A percentile compares a stretch with the other conserved stretches of the same genome.
phyloP scores from a whole-genome alignment of 352 stramenopile genomes.

The Phytophthora ramorum region DNA sequence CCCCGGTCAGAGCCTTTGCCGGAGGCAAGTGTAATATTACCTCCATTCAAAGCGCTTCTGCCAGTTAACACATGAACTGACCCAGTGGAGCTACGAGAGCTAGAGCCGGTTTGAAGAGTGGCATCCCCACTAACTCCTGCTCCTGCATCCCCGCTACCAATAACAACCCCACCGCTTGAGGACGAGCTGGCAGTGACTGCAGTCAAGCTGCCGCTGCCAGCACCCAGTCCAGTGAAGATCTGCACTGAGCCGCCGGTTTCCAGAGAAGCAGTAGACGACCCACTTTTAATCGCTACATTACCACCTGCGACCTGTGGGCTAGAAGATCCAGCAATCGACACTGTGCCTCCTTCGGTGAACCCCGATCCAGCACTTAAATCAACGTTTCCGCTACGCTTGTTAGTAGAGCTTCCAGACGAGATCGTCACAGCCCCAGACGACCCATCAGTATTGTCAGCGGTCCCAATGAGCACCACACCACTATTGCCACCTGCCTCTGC shows the following conservation, averaged over 20 bases:
- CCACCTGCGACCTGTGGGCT: constrained; percentile 25
- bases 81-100: constrained; percentile 23
- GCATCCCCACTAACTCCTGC: constrained; percentile 32
- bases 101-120: constrained; percentile 37
- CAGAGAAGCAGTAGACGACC: constrained; percentile 22
- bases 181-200: constrained; percentile 20
- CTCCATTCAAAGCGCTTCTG: constrained; percentile 21
- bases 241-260: constrained; percentile 23
- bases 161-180: constrained; percentile 25
- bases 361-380: constrained; percentile 32
- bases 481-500: constrained; percentile 27
- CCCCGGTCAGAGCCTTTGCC: constrained; percentile 20
- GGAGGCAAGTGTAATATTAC: constrained; percentile 25
- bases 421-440: constrained; percentile 36
- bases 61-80: constrained; percentile 26
- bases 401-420: constrained; percentile 34
- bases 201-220: constrained; percentile 25
- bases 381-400: constrained; percentile 31
- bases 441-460: constrained; percentile 19
- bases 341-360: constrained; percentile 22
- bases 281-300: constrained; percentile 26
- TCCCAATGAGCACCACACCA: constrained; percentile 33
- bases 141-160: constrained; percentile 32
- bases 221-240: constrained; percentile 22
- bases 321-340: constrained; percentile 34